Percentiles rank a stretch among this genome's conserved stretches.
These are phyloP conservation scores for Cerrena zonata DNA, from an alignment of 1,284 basidiomycete genomes.

Conservation along the genomic window DNA sequence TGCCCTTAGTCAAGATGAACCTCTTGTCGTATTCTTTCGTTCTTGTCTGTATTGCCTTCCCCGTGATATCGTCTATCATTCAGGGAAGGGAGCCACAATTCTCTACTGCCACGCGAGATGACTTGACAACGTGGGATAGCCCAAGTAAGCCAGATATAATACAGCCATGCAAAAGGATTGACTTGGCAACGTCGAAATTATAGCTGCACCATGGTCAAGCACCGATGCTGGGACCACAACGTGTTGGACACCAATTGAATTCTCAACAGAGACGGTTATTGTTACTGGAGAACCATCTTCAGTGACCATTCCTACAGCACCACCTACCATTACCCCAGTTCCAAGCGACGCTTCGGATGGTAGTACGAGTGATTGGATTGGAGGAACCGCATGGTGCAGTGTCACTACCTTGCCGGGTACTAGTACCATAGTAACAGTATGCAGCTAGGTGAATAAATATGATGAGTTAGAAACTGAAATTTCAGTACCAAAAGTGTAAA, in stretches of 20 bases:
- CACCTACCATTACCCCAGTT: neutral
- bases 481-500: no score
- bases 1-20: neutral
- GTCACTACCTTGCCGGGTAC: neutral
- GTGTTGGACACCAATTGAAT: neutral
- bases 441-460: neutral
- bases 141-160: no score
- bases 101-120: no score
- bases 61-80: neutral
- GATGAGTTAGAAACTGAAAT: no score
- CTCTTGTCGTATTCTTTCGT: neutral
- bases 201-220: neutral
- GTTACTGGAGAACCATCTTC: neutral
- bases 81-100: neutral
- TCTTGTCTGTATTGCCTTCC: neutral
- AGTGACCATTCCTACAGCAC: neutral
- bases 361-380: neutral
- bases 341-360: neutral
- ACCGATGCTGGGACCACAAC: neutral
- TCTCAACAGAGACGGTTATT: neutral
- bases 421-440: neutral
- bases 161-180: no score
- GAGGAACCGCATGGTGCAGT: neutral
- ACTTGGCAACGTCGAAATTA: no score
- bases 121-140: no score